phyloP scores from a whole-genome alignment of 495 filamentous ascomycete genomes.

The Xylaria nigripes region DNA sequence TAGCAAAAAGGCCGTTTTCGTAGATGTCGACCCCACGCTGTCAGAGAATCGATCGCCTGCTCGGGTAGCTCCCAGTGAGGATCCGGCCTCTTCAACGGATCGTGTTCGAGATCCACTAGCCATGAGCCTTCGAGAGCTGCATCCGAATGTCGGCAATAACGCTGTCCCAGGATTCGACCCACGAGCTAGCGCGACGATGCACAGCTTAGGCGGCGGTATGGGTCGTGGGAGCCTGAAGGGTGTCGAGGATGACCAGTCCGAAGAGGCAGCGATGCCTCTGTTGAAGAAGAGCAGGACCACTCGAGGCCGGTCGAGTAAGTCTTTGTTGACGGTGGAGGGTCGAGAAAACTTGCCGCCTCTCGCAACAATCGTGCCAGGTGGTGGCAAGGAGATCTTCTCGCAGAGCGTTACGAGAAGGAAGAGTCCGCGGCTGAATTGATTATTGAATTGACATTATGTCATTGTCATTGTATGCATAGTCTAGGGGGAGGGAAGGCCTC shows the following conservation, averaged over 20 bases:
- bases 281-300: conserved; percentile 48
- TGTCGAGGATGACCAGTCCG: conserved; percentile 15
- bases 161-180: conserved; percentile 23
- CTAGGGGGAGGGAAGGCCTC: background rate
- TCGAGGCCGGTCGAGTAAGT: conserved; percentile 32
- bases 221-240: conserved; percentile 8
- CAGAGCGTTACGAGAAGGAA: conserved; percentile 42
- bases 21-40: conserved; percentile 23
- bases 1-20: conserved; percentile 30
- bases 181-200: conserved; percentile 21
- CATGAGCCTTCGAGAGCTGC: conserved; percentile 38
- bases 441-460: background rate
- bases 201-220: conserved; percentile 19
- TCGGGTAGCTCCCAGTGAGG: conserved; percentile 15
- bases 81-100: conserved; percentile 10
- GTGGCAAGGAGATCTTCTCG: conserved; percentile 27
- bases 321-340: conserved; percentile 43
- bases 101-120: conserved; percentile 12
- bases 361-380: conserved; percentile 21
- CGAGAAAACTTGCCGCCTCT: conserved; percentile 52
- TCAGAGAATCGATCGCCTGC: conserved; percentile 21
- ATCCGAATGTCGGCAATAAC: conserved; percentile 33
- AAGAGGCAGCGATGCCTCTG: conserved; percentile 39
- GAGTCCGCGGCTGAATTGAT: conserved; percentile 40
- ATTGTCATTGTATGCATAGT: too few species aligned